Conservation (phyloP, 176 grass and related monocot genomes). For the Oryza rufipogon region DNA sequence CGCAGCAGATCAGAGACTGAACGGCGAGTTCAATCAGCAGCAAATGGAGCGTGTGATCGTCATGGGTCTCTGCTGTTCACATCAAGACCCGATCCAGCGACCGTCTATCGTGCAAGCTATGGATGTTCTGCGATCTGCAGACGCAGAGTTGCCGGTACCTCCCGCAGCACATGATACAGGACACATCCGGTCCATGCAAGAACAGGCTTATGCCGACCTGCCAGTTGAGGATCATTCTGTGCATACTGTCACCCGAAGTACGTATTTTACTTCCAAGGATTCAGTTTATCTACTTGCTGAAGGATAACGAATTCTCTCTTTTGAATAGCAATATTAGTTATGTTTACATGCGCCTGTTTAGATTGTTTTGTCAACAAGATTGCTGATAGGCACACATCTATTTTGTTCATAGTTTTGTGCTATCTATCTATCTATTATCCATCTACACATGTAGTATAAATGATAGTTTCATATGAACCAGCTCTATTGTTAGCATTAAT, state of each 20-base stretch:
- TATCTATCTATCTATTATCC: too few relatives aligned
- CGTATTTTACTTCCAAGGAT: neutral
- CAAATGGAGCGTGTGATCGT: slow-evolving; percentile 28
- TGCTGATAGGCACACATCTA: too few relatives aligned
- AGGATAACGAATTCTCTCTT: neutral
- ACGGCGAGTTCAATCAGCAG: neutral
- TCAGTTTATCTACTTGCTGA: slow-evolving; percentile 13
- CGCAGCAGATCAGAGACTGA: slow-evolving; percentile 10
- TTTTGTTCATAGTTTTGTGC: too few relatives aligned
- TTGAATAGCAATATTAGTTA: too few relatives aligned
- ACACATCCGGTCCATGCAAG: neutral
- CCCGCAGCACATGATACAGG: neutral
- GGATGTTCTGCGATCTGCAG: neutral
- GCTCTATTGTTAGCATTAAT: too few relatives aligned
- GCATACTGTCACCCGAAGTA: neutral
- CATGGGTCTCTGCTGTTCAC: neutral
- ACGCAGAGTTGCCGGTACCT: neutral
- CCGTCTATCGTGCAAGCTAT: neutral
- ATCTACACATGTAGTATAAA: too few relatives aligned
- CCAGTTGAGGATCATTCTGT: neutral
- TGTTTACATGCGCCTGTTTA: neutral
- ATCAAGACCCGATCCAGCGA: neutral
- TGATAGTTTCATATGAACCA: too few relatives aligned
- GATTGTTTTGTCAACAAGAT: neutral
- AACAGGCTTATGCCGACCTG: neutral